phyloP scores from a whole-genome alignment of 1,139 yeast genomes.

The Yamadazyma dendronema region DNA sequence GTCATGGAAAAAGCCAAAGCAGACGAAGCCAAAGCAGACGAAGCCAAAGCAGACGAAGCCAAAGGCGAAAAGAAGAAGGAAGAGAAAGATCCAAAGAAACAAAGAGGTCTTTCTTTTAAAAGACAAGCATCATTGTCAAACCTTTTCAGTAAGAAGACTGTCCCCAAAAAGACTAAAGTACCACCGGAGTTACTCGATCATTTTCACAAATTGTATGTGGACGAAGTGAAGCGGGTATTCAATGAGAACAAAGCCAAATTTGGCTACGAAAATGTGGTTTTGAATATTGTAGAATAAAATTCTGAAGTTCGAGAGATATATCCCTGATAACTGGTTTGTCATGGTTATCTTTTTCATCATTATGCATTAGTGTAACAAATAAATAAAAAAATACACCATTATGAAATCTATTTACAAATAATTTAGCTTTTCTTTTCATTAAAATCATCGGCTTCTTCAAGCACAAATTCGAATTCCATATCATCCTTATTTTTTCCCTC shows the following conservation, averaged over 20 bases:
- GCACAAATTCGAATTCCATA: conserved; percentile 13
- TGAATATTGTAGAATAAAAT: conserved; percentile 45
- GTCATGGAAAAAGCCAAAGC: conserved; percentile 5
- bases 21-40: conserved; percentile 14
- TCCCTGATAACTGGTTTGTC: background rate
- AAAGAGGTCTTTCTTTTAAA: conserved; percentile 3
- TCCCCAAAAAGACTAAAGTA: conserved; percentile 22
- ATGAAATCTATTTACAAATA: background rate
- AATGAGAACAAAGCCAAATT: conserved; percentile 66
- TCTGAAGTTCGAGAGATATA: background rate
- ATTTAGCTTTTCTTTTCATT: conserved; percentile 6
- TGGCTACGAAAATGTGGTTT: conserved; percentile 48
- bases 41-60: conserved; percentile 12
- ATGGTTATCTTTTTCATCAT: background rate
- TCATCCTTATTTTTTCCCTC: conserved; percentile 12
- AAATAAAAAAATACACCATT: background rate
- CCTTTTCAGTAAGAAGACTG: conserved; percentile 8
- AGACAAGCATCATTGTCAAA: conserved; percentile 9
- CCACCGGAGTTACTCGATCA: conserved; percentile 54
- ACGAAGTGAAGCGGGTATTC: conserved; percentile 63
- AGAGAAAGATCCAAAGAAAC: conserved; percentile 14
- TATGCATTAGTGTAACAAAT: conserved; percentile 2
- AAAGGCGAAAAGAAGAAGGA: conserved; percentile 14
- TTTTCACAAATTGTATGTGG: conserved; percentile 72
- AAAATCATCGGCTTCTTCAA: conserved; percentile 5